phyloP scores from a whole-genome alignment of 345 rosid species.

The Hibiscus trionum region DNA sequence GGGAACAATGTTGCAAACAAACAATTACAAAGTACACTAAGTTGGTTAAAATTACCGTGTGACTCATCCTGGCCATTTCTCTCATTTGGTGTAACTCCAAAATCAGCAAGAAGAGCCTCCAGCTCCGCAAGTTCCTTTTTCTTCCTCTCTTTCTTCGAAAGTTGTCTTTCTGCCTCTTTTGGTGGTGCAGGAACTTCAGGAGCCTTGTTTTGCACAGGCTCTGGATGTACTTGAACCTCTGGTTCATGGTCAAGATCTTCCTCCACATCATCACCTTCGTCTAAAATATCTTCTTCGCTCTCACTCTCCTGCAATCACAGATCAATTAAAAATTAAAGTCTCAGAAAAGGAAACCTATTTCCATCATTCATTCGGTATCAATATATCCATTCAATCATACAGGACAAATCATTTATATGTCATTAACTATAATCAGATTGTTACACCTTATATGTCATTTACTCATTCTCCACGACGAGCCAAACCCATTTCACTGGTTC shows the following conservation, averaged over 20 bases:
- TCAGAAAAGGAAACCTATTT: too few relatives aligned
- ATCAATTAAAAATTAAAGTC: neutral
- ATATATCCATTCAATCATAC: too few relatives aligned
- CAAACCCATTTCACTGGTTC: too few relatives aligned
- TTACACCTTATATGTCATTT: too few relatives aligned
- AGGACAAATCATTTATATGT: too few relatives aligned
- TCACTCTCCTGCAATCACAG: conserved; percentile 61
- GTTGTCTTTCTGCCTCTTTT: conserved; percentile 79
- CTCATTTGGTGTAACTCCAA: conserved; percentile 49
- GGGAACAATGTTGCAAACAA: too few relatives aligned
- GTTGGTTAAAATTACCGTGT: conserved; percentile 28
- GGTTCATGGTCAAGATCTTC: conserved; percentile 66
- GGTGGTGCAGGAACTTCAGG: conserved; percentile 42
- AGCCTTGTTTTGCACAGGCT: conserved; percentile 42
- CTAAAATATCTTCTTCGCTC: conserved; percentile 73
- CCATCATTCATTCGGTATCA: too few relatives aligned
- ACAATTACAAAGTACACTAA: neutral
- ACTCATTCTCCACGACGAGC: too few relatives aligned
- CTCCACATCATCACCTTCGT: conserved; percentile 73
- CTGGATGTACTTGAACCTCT: conserved; percentile 36
- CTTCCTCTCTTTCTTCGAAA: conserved; percentile 81
- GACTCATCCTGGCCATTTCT: conserved; percentile 42
- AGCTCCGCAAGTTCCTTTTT: conserved; percentile 90
- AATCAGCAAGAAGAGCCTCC: conserved; percentile 79
- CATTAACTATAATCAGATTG: too few relatives aligned